Base-by-base conservation (phyloP, 495 filamentous ascomycete genomes). In the Penicillium turbatum region DNA sequence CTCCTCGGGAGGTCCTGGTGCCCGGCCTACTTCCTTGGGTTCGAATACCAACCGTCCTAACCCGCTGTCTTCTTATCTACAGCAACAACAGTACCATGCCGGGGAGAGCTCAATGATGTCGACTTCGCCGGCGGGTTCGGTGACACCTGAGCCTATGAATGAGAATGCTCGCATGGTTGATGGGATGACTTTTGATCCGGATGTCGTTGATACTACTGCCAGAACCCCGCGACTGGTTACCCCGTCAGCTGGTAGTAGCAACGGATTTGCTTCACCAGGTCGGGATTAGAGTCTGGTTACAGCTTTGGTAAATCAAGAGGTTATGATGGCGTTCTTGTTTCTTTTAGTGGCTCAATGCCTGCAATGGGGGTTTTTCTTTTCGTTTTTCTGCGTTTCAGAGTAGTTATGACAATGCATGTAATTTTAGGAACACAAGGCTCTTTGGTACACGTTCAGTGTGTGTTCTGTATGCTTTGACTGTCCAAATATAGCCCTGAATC, bases 151-250 rank as follows among this genome's bases (percentile, higher is more conserved):
- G 51, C 68, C 72, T 6, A 45, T 66, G 35, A 40, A 57, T 17
- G 69, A 72, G 30, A 74, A 80, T 68, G 76, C 75, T 32, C 71
- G 73, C 29, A 72, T 80, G 71, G 64, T 82, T 17, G 75, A 82
- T 67, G 76, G 79, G 2, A 76, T 82, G 72, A 82, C 78, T 21
- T 81, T 78, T 59, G 80, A 82, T 58, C 52, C 70, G 29, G 72
- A 76, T 53, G 64, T 81, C 13, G 67, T 80, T 10, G 80, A 83
- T 60, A 82, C 79, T 4, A 81, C 78, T 2, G 68, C 70, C 45
- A 60, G 72, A 27, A 74, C 73, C 27, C 75, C 76, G 15, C 65
- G 71, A 6, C 51, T 74, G 36, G 70, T 62, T 21, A 66, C 72
- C 6, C 66, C 68, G 31, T 48, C 57, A 1, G 54, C 55, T 39